phyloP scores from a whole-genome alignment of 78 protist species.

The Chrysochromulina tobinii region DNA sequence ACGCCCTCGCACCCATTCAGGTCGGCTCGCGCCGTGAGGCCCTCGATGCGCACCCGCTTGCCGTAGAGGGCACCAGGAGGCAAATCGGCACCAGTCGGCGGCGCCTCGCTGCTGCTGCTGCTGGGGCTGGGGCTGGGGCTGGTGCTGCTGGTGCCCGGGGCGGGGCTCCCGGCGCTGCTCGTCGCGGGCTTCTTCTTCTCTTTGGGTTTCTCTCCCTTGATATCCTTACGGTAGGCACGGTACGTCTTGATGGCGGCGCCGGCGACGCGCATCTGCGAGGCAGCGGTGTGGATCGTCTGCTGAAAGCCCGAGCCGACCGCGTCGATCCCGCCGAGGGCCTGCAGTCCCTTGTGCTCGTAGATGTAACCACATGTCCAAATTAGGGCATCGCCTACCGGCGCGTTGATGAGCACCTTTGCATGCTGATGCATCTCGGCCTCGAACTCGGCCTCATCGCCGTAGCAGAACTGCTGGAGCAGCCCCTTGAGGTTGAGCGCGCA shows the following conservation, averaged over 20 bases:
- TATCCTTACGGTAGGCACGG: background rate
- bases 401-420: background rate
- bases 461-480: background rate
- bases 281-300: background rate
- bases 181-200: too few relatives aligned
- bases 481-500: background rate
- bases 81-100: too few relatives aligned
- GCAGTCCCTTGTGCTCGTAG: constrained; percentile 20
- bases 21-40: too few relatives aligned
- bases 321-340: background rate
- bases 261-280: background rate
- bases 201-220: too few relatives aligned
- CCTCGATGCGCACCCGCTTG: too few relatives aligned
- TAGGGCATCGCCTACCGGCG: background rate
- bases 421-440: background rate
- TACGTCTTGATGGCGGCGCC: background rate
- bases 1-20: too few relatives aligned
- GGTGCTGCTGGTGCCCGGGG: too few relatives aligned
- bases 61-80: too few relatives aligned
- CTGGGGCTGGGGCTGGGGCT: too few relatives aligned
- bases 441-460: constrained; percentile 2
- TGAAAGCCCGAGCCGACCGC: too few relatives aligned
- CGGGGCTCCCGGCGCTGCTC: too few relatives aligned
- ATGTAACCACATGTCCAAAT: background rate
- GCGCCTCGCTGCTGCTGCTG: too few relatives aligned